phyloP scores from a whole-genome alignment of 306 rosid genomes.

The Hippophae rhamnoides region DNA sequence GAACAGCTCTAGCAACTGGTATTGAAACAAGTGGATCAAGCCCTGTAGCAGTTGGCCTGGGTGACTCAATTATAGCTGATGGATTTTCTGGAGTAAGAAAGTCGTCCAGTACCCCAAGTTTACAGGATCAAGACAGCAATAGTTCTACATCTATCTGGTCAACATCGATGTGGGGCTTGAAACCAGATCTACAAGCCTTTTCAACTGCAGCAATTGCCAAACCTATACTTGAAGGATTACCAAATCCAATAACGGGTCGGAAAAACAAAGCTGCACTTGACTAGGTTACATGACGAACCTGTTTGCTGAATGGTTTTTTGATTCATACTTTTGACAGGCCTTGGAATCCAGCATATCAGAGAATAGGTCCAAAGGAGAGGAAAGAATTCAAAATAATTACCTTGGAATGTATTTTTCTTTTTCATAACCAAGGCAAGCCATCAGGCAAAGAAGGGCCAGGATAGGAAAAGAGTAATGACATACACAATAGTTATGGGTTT shows the following conservation, averaged over 20 bases:
- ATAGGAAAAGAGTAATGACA: too few relatives aligned
- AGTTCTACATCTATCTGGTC: conserved; percentile 53
- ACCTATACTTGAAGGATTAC: conserved; percentile 82
- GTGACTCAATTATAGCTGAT: conserved; percentile 37
- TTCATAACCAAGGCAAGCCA: too few relatives aligned
- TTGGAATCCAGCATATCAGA: too few relatives aligned
- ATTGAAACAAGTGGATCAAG: conserved; percentile 35
- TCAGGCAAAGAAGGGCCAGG: too few relatives aligned
- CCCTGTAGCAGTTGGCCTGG: conserved; percentile 28
- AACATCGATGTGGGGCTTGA: conserved; percentile 59
- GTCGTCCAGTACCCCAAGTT: conserved; percentile 74
- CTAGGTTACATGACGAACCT: conserved; percentile 13
- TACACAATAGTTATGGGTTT: too few relatives aligned
- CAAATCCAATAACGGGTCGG: conserved; percentile 54
- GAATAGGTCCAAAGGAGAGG: too few relatives aligned
- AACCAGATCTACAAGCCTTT: conserved; percentile 60
- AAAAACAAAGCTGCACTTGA: conserved; percentile 83
- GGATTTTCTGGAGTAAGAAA: conserved; percentile 54
- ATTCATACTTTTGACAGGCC: too few relatives aligned
- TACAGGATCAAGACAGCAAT: conserved; percentile 58
- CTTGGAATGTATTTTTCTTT: too few relatives aligned
- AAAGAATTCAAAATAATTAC: too few relatives aligned
- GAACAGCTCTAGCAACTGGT: conserved; percentile 30
- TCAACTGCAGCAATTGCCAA: conserved; percentile 44
- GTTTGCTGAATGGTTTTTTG: too few relatives aligned